phyloP scores from a whole-genome alignment of 257 asterid genomes.

The Rauvolfia tetraphylla region DNA sequence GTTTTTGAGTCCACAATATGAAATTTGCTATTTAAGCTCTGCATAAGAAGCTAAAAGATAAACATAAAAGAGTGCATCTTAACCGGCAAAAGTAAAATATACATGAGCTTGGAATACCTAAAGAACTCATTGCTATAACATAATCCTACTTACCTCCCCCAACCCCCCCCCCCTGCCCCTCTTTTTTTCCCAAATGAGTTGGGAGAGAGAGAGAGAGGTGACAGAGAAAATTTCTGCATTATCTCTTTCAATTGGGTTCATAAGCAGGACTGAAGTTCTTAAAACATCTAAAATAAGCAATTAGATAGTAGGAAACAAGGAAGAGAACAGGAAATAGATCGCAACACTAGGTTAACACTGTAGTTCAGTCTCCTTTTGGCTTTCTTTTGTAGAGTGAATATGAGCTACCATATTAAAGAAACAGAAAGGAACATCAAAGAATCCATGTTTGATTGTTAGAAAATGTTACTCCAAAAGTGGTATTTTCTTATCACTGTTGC shows the following conservation, averaged over 20 bases:
- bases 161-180: too few species aligned
- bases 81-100: not conserved
- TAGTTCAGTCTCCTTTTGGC: not conserved
- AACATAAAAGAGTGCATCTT: not conserved
- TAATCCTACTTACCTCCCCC: not conserved
- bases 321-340: not conserved
- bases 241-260: not conserved
- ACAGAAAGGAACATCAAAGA: not conserved
- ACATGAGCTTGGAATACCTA: not conserved
- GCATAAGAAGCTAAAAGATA: not conserved
- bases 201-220: too few species aligned
- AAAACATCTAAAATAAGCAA: not conserved
- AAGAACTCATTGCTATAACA: not conserved
- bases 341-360: not conserved
- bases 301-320: not conserved
- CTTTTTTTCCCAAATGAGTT: too few species aligned
- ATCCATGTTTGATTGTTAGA: not conserved
- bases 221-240: not conserved
- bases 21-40: slow-evolving; percentile 10
- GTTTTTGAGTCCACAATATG: slow-evolving; percentile 8
- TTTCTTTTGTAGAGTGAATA: not conserved
- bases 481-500: not conserved
- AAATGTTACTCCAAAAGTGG: not conserved
- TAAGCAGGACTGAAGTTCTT: not conserved
- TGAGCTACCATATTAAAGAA: not conserved